Evolutionary conservation across 1,284 basidiomycete species (phyloP), one percentile per base, ranked within the genome.

Genomic region (Melampsora larici-populina): DNA sequence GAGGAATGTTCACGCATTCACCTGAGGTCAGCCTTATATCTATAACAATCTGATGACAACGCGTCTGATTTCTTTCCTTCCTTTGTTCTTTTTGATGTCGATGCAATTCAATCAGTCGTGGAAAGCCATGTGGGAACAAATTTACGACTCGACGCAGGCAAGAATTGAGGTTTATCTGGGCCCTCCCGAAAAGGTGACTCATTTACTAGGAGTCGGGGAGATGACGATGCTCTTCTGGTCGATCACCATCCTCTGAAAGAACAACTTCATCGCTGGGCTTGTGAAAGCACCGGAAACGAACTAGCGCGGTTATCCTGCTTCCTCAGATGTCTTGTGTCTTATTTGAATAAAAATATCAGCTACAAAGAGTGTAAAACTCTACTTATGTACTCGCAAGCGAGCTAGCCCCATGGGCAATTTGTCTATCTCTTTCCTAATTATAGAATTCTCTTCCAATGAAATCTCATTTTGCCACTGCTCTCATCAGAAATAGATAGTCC

Each of bases 171-270:
- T 73, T 17, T 40, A 73, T 26, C 62, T 73, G 29, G 70, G 70
- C 11, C 70, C 70, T 63, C 70, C 70, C 11, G 70, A 73, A 64
- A 58, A 58, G n/a, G 64, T 73, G 26, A 73, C 70, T 29, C 70
- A 73, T 65, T 29, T 73, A 3, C 62, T 63, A 63, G 70, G 64
- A 63, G 62, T 73, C n/a, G 64, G 70, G 64, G 64, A 62, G 29
- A 73, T 73, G 70, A 73, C 70, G 18, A 73, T 73, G 70, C 64
- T 73, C 60, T 63, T 73, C 33, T 73, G 70, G 70, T 73, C 70
- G 13, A 33, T 73, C 18, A 73, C 70, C 36, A 73, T 73, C n/a
- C 26, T 73, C 21, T 58, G 26, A 58, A 58, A 36, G 36, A 36
- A 3, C 36, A 36, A 36, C 36, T 36, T 36, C 36, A 36, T 36